Evolutionary conservation across 371 early-diverging fungal genomes (phyloP).

Genomic region (Apophysomyces variabilis): DNA sequence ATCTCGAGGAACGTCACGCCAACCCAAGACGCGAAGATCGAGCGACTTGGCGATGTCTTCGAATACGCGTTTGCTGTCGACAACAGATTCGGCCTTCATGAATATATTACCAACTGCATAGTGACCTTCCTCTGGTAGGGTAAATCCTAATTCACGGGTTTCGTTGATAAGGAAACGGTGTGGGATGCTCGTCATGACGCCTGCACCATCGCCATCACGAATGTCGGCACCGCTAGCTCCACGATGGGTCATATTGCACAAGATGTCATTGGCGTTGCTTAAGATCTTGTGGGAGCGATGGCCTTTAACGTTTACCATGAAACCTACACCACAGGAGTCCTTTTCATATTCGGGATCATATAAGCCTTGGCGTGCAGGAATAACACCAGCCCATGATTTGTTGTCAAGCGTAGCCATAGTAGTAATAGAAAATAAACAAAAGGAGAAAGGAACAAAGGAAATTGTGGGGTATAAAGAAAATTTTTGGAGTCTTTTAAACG

Average conservation of each 20-base stretch:
- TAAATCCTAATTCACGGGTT: slow-evolving; percentile 60
- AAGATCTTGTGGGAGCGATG: slow-evolving; percentile 78
- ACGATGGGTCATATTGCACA: slow-evolving; percentile 98
- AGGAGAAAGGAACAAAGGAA: slow-evolving; percentile 1
- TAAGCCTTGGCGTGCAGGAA: slow-evolving; percentile 81
- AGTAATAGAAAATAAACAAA: not conserved
- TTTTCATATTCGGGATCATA: slow-evolving; percentile 84
- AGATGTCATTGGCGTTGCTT: slow-evolving; percentile 72
- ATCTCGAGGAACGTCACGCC: slow-evolving; percentile 92
- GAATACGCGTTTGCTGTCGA: slow-evolving; percentile 75
- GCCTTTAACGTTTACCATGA: slow-evolving; percentile 86
- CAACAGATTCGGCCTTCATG: slow-evolving; percentile 66
- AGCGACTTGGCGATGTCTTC: slow-evolving; percentile 73
- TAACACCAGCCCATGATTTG: slow-evolving; percentile 27
- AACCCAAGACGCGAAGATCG: slow-evolving; percentile 82
- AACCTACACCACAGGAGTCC: slow-evolving; percentile 94
- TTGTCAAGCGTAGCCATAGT: not conserved
- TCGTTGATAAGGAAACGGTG: slow-evolving; percentile 82
- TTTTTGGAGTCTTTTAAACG: slow-evolving; percentile 2
- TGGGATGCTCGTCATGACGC: slow-evolving; percentile 94
- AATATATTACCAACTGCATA: slow-evolving; percentile 96
- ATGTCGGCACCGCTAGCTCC: slow-evolving; percentile 93
- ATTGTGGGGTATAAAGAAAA: slow-evolving; percentile 4
- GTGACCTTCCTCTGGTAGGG: slow-evolving; percentile 76
- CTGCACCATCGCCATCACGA: slow-evolving; percentile 88